These are phyloP conservation scores for Triglochin maritima DNA, from an alignment of 106 monocot species.

Conservation along the genomic window DNA sequence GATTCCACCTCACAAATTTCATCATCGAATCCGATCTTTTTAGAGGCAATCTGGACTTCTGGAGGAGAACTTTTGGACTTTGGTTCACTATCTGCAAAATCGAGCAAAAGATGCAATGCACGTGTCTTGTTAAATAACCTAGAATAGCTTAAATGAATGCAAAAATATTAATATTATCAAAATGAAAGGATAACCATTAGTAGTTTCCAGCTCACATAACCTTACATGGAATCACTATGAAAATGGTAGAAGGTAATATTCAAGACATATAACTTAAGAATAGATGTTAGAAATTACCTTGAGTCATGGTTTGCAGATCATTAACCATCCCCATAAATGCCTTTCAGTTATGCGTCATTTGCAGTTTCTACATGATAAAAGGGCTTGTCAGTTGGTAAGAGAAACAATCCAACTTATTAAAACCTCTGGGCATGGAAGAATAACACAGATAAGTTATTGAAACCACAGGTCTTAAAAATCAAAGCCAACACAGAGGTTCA, in stretches of 20 bases:
- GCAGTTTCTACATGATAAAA: neutral
- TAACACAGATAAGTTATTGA: neutral
- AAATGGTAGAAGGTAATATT: neutral
- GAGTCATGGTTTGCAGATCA: neutral
- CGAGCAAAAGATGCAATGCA: neutral
- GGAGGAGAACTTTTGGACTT: neutral
- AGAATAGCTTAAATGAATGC: neutral
- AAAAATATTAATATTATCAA: neutral
- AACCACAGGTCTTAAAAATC: neutral
- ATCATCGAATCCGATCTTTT: slow-evolving; percentile 2
- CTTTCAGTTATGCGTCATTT: neutral
- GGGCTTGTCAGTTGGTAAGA: neutral
- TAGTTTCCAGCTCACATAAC: neutral
- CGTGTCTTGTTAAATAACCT: neutral
- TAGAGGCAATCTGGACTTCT: slow-evolving; percentile 9
- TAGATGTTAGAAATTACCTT: neutral
- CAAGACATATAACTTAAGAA: too few species aligned
- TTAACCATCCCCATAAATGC: neutral
- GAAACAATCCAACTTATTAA: neutral
- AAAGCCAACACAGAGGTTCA: neutral
- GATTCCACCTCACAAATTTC: slow-evolving; percentile 6
- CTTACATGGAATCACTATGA: neutral
- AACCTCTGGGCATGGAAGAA: neutral
- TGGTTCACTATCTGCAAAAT: slow-evolving; percentile 20
- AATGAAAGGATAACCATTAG: neutral